Evolutionary conservation across 1,139 yeast species (phyloP), one percentile per base, ranked within the genome.

Genomic region (Pichia terricola): DNA sequence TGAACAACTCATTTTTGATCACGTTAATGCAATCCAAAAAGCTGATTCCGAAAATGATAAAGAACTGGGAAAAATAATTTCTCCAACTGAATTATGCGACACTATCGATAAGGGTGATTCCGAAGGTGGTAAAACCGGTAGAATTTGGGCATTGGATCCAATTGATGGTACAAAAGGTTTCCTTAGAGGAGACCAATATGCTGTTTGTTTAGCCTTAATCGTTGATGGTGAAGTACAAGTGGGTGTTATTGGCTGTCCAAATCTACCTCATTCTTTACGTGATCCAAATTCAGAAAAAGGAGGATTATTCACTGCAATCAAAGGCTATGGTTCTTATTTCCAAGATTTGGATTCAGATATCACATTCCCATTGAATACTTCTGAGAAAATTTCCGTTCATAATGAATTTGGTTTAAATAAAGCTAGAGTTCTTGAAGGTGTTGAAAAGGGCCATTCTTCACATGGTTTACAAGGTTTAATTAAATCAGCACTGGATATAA

Each of bases 131-230:
- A 55, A 68, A 35, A 68, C 64, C 39, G 95, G 96, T 31, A 71
- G 97, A 51, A 79, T 85, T 62, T 91, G 99, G 99, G 95, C 97
- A 0, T 67, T 91, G 57, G 99, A 91, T 60, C 99, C 99, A 33
- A 89, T 91, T 50, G 99, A 91, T 60, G 99, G 99, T 16, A 91
- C 99, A 26, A 89, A 89, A 61, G 99, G 99, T 0, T 91, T 91
- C 59, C 69, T 91, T 47, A 73, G 99, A 59, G 95, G 95, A 37
- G 97, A 89, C 50, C 99, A 91, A 62, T 91, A 87, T 63, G 97
- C 98, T 4, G 95, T 91, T 3, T 94, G 99, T 60, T 68, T 91
- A 45, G 96, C 95, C 0, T 68, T 91, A 52, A 80, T 91, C 44
- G 94, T 81, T 39, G 82, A 89, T 57, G 95, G 96, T 10, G 69